Percentiles rank a stretch among this genome's conserved stretches.
phyloP scores from a whole-genome alignment of 176 grass and related monocot genomes.

The Paspalum notatum region DNA sequence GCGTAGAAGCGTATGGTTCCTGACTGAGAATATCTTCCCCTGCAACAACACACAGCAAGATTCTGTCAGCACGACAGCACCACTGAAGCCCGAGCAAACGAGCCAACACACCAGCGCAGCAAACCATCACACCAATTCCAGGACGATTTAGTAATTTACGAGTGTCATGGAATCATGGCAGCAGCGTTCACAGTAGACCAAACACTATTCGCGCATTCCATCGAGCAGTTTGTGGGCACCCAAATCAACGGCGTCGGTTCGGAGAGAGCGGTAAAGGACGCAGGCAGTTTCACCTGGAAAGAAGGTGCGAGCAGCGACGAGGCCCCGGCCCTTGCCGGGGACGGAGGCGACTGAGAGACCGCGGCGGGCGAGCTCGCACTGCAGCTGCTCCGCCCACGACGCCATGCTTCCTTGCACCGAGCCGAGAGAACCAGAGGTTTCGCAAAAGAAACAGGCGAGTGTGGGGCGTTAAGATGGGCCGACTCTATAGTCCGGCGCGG shows the following conservation, averaged over 20 bases:
- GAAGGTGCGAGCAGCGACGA: constrained; percentile 62
- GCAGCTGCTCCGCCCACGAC: constrained; percentile 68
- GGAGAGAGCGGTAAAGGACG: neutral
- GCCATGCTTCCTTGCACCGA: constrained; percentile 22
- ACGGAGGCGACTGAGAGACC: constrained; percentile 62
- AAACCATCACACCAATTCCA: neutral
- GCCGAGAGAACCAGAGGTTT: constrained; percentile 4
- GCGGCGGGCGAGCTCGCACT: constrained; percentile 48
- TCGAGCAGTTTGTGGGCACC: constrained; percentile 46
- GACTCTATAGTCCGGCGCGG: neutral
- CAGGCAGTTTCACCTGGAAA: constrained; percentile 45
- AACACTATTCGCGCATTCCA: constrained; percentile 39
- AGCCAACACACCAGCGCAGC: neutral
- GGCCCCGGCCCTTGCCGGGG: constrained; percentile 59
- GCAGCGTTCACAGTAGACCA: neutral
- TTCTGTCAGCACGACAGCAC: neutral
- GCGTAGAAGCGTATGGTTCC: constrained; percentile 67
- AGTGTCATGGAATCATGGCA: neutral
- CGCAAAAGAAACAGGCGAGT: neutral
- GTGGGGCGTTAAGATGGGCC: neutral
- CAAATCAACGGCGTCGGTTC: neutral
- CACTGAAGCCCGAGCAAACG: neutral
- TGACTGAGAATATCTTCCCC: constrained; percentile 78
- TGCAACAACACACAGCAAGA: constrained; percentile 32
- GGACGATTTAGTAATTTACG: neutral